These are phyloP conservation scores for Phytophthora hybrid DNA, from an alignment of 352 stramenopile species.

Conservation along the genomic window DNA sequence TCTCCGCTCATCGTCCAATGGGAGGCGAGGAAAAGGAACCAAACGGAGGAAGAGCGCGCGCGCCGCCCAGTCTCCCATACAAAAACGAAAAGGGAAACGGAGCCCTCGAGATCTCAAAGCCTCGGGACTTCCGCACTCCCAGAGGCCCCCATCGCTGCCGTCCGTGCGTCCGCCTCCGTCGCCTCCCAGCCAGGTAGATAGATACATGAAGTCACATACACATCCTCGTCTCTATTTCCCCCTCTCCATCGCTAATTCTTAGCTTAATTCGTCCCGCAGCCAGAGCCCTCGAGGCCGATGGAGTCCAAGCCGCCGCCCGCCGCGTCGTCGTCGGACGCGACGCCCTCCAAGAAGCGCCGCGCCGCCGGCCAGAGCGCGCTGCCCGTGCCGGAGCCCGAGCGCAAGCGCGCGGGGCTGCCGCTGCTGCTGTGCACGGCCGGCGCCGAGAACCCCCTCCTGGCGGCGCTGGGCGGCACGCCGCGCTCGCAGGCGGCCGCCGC, in stretches of 20 bases:
- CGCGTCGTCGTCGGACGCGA: constrained; percentile 10
- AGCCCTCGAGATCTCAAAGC: constrained; percentile 18
- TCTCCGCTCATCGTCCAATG: background rate
- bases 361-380: constrained; percentile 11
- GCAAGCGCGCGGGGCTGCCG: constrained; percentile 25
- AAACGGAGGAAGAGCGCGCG: background rate
- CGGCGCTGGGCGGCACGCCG: constrained; percentile 67
- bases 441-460: constrained; percentile 70
- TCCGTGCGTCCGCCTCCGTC: no score
- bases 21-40: background rate
- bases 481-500: constrained; percentile 29
- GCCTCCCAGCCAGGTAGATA: background rate
- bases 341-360: constrained; percentile 63
- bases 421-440: constrained; percentile 32
- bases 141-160: background rate
- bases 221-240: background rate
- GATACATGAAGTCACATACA: no score
- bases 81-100: constrained; percentile 27
- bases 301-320: constrained; percentile 34
- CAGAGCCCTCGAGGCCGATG: constrained; percentile 11
- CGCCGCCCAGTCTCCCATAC: constrained; percentile 17
- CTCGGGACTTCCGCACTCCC: background rate
- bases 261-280: background rate
- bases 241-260: background rate
- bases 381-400: constrained; percentile 8